phyloP scores from a whole-genome alignment of 306 rosid genomes.

The Gynostemma pentaphyllum region DNA sequence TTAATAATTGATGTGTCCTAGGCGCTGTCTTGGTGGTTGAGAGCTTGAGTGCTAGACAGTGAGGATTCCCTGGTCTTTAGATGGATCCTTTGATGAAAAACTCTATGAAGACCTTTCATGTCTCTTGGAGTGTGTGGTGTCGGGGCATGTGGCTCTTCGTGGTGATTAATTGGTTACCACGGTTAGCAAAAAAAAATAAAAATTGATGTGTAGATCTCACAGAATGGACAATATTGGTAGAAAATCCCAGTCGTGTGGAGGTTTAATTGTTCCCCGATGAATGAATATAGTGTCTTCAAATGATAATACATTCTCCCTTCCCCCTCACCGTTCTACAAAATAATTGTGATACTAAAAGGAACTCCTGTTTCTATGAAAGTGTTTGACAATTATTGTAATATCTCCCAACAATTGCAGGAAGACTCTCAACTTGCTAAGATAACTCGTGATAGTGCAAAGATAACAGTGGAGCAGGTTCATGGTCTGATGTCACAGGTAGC shows the following conservation, averaged over 20 bases:
- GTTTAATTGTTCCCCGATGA: background rate
- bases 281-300: background rate
- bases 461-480: slow-evolving; percentile 94
- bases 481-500: slow-evolving; percentile 95
- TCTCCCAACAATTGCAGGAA: slow-evolving; percentile 35
- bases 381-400: background rate
- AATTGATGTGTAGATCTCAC: background rate
- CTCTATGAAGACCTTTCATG: too few species aligned
- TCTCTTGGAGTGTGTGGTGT: too few species aligned
- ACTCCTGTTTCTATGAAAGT: background rate
- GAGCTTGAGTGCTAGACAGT: too few species aligned
- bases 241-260: background rate
- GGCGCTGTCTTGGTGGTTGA: too few species aligned
- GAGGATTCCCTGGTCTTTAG: too few species aligned
- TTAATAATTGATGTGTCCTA: background rate
- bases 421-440: slow-evolving; percentile 87
- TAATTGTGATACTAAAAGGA: background rate
- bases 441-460: slow-evolving; percentile 85
- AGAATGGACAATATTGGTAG: background rate
- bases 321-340: background rate
- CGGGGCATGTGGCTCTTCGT: too few species aligned
- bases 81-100: too few species aligned
- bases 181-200: too few species aligned
- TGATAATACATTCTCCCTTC: background rate
- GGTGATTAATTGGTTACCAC: too few species aligned